Conservation (phyloP, 257 asterid species). For the Dorcoceras hygrometricum region DNA sequence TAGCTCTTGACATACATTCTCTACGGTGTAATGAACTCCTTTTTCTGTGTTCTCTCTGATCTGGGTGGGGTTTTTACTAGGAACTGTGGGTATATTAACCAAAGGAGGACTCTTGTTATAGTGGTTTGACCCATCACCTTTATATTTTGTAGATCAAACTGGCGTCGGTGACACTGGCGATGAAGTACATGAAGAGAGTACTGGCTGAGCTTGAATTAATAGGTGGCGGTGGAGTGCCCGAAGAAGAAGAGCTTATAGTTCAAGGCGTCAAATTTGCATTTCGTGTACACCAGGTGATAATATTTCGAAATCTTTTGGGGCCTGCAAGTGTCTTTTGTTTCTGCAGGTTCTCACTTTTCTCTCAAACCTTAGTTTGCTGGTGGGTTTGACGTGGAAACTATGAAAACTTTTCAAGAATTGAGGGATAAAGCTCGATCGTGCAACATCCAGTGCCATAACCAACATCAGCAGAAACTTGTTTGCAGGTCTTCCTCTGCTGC, state of each 20-base stretch:
- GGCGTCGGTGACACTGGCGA: constrained; percentile 94
- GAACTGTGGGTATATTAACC: constrained; percentile 20
- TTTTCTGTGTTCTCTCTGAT: too few species aligned
- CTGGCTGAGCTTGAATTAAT: constrained; percentile 76
- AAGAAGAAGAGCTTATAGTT: constrained; percentile 73
- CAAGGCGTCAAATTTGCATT: constrained; percentile 65
- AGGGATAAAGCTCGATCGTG: constrained; percentile 76
- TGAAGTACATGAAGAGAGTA: constrained; percentile 97
- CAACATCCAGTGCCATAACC: constrained; percentile 53
- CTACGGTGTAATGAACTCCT: background rate
- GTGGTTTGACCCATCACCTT: constrained; percentile 10
- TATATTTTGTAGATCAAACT: constrained; percentile 68
- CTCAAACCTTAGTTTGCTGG: constrained; percentile 75
- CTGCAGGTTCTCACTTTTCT: background rate
- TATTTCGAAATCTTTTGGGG: background rate
- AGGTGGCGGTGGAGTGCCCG: constrained; percentile 62
- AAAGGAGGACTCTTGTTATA: constrained; percentile 1
- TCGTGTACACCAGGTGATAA: constrained; percentile 83
- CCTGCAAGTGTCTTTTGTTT: background rate
- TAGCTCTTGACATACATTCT: background rate
- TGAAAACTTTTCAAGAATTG: constrained; percentile 89
- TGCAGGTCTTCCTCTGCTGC: constrained; percentile 31
- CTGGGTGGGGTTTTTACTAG: background rate
- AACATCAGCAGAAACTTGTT: constrained; percentile 34
- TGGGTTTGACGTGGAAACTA: constrained; percentile 93